phyloP scores from a whole-genome alignment of 495 filamentous ascomycete genomes.

The Aspergillus taichungensis region DNA sequence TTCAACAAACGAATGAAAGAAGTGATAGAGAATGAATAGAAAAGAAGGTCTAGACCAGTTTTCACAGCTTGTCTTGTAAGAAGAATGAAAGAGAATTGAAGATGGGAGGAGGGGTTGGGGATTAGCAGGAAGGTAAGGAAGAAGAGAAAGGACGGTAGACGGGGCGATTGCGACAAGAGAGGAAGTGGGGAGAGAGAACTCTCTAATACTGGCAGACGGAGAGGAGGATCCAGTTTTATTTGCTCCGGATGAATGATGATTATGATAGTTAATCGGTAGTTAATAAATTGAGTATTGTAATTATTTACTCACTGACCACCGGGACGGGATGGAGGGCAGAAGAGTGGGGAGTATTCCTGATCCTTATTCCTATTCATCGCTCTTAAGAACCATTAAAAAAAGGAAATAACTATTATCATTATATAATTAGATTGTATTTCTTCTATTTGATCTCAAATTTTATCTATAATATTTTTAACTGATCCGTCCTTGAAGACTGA shows the following conservation, averaged over 20 bases:
- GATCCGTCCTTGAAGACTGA: constrained; percentile 9
- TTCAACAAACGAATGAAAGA: not conserved
- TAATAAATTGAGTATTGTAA: too few species aligned
- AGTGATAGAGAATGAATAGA: constrained; percentile 4
- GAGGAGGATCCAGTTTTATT: too few species aligned
- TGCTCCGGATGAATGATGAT: too few species aligned
- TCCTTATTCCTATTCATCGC: not conserved
- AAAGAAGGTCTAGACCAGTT: not conserved
- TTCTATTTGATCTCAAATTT: constrained; percentile 4
- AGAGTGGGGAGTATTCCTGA: not conserved
- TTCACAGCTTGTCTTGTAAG: not conserved
- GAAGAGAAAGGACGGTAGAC: constrained; percentile 8
- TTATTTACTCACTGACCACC: too few species aligned
- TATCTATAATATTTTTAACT: constrained; percentile 1
- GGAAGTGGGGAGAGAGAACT: constrained; percentile 1
- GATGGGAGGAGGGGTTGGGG: not conserved
- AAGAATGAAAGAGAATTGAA: not conserved
- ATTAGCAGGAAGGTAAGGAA: constrained; percentile 9
- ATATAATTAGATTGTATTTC: too few species aligned
- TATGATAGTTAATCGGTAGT: too few species aligned
- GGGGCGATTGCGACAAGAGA: constrained; percentile 2
- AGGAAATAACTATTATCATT: too few species aligned
- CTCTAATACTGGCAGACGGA: constrained; percentile 1
- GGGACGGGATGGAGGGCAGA: too few species aligned
- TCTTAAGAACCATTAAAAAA: too few species aligned